Base-by-base conservation (phyloP, 176 grass and related monocot genomes). In the Carex parvula region DNA sequence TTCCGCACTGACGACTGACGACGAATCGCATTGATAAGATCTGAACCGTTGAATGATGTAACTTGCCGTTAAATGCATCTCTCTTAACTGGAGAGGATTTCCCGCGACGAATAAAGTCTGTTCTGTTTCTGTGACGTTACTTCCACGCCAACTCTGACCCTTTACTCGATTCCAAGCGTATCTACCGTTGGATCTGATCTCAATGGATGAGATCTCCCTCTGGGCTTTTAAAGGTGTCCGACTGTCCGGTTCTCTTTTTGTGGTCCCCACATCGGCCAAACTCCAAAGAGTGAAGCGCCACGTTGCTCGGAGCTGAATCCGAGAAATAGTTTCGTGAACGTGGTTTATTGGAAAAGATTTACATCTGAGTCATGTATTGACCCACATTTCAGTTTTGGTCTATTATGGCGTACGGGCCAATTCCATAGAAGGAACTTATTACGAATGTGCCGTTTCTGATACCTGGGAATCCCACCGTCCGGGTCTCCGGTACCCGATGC, bases 111-210 rank as follows among this genome's bases (percentile, higher is more conserved):
- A 50, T 73, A 26, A 14, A 18, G 50, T 14, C 50, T 56, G 33
- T 77, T 77, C 13, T n/a, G n/a, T 57, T 77, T 77, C 13, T 10
- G 37, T 84, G 50, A 24, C 89, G 89, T 85, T 66, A 77, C 69
- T 85, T 88, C 78, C 86, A 91, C 89, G 86, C 86, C 60, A 91
- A 69, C 77, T 42, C 67, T 13, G n/a, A 70, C 37, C 42, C 75
- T 81, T 80, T 70, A 30, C 35, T 30, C 52, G 39, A 87, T 90
- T 87, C 52, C 58, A 68, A 85, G 60, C 30, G 21, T 22, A 4
- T 3, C 0, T 0, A 2, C 82, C 89, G 70, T 79, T 76, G 22
- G 89, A 91, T 94, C 78, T 0, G 14, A 1, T 8, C 4, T 52
- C 41, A 29, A 84, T 79, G 79, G 39, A n/a, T 1, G 0, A 0